Percentiles rank a stretch among this genome's conserved stretches.
Conservation (phyloP, 2,329 filamentous ascomycete genomes). For the Fusarium sterilihyphosum region DNA sequence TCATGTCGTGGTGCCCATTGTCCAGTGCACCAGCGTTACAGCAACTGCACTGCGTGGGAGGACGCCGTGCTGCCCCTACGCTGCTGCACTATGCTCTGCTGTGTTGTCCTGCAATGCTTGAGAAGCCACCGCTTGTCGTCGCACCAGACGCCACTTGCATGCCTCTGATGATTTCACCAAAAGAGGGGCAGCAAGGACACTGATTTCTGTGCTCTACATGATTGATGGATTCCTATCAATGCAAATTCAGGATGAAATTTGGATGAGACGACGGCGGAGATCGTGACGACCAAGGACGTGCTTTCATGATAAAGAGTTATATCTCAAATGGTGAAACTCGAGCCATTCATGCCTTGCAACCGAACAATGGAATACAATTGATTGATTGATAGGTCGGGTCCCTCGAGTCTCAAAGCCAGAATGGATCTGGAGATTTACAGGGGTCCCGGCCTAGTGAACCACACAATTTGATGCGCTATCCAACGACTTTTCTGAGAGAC, state of each 20-base stretch:
- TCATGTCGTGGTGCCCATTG: slow-evolving; percentile 29
- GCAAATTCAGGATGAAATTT: slow-evolving; percentile 29
- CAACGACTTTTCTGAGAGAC: slow-evolving; percentile 37
- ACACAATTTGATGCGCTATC: slow-evolving; percentile 36
- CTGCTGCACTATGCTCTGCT: slow-evolving; percentile 32
- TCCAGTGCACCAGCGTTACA: slow-evolving; percentile 29
- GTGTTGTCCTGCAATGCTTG: slow-evolving; percentile 35
- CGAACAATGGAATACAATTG: slow-evolving; percentile 22
- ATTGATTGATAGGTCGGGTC: slow-evolving; percentile 36
- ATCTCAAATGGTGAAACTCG: slow-evolving; percentile 15
- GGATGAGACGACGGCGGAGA: slow-evolving; percentile 29
- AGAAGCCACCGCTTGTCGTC: slow-evolving; percentile 24
- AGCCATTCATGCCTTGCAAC: slow-evolving; percentile 29
- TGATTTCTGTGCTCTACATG: slow-evolving; percentile 7
- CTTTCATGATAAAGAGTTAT: slow-evolving; percentile 20
- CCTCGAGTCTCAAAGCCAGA: slow-evolving; percentile 23
- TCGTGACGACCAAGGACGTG: slow-evolving; percentile 17
- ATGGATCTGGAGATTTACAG: slow-evolving; percentile 39
- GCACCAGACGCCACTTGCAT: slow-evolving; percentile 35
- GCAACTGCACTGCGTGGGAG: slow-evolving; percentile 20
- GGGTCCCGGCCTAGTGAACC: slow-evolving; percentile 35
- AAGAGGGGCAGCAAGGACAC: slow-evolving; percentile 34
- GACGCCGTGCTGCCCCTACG: slow-evolving; percentile 7
- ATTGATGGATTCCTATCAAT: slow-evolving; percentile 31
- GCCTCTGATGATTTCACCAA: slow-evolving; percentile 34